A percentile compares a stretch with the other conserved stretches of the same genome.
Evolutionary conservation across 129 eudicot genomes (phyloP).

Genomic region (Flaveria brownii): DNA sequence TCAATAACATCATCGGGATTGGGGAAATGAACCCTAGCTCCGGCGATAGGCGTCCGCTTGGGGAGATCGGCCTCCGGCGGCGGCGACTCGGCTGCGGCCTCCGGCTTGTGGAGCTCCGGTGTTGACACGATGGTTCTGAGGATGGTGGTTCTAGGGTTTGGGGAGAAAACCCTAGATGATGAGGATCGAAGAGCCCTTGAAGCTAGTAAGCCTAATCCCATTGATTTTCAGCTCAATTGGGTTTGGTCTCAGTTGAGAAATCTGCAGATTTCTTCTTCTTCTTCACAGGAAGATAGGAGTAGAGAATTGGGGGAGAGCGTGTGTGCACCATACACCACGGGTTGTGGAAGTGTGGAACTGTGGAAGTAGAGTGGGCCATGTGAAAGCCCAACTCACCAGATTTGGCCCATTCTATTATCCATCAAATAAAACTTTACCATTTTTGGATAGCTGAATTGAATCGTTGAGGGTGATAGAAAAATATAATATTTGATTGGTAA

Average conservation of each 20-base stretch:
- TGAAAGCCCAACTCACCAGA: no score
- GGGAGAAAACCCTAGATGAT: slow-evolving; percentile 24
- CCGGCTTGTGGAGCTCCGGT: slow-evolving; percentile 61
- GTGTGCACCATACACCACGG: slow-evolving; percentile 11
- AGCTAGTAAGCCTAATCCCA: slow-evolving; percentile 75
- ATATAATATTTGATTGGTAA: no score
- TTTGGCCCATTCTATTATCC: no score
- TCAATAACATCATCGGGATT: slow-evolving; percentile 96
- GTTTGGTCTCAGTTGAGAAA: not conserved
- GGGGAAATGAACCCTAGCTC: slow-evolving; percentile 83
- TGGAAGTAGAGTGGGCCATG: not conserved
- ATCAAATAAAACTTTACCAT: no score
- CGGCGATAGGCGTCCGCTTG: slow-evolving; percentile 60
- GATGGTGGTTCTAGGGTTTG: slow-evolving; percentile 13
- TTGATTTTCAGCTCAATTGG: slow-evolving; percentile 9
- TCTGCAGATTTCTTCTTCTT: not conserved
- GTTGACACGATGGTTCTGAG: slow-evolving; percentile 69
- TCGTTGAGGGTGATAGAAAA: no score
- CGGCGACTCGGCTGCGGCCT: slow-evolving; percentile 43
- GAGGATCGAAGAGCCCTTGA: slow-evolving; percentile 62
- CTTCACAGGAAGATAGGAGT: not conserved
- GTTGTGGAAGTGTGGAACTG: not conserved
- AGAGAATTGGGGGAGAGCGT: not conserved
- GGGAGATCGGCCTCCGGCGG: slow-evolving; percentile 58
- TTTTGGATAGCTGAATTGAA: no score